A percentile compares a stretch with the other conserved stretches of the same genome.
Evolutionary conservation across 768 basidiomycete genomes (phyloP).

Genomic region (Roridomyces roridus): DNA sequence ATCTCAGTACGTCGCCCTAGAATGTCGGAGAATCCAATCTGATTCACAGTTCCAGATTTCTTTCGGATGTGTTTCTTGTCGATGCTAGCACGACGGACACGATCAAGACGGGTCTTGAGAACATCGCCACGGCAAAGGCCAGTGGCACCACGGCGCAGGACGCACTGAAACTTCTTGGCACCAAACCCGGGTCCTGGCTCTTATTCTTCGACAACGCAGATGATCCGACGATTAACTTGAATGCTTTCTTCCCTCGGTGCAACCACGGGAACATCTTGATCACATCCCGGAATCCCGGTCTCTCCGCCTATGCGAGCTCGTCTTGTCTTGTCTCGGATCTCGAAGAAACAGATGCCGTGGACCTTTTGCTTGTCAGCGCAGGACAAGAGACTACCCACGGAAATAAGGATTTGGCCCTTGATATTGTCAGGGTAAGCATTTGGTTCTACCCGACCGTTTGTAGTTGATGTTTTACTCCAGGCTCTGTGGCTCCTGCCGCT

Average conservation of each 20-base stretch:
- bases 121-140: background rate
- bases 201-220: too few relatives aligned
- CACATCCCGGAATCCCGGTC: constrained; percentile 9
- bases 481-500: constrained; percentile 1
- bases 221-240: constrained; percentile 4
- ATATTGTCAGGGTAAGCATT: constrained; percentile 21
- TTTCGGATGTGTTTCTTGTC: constrained; percentile 2
- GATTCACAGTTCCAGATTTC: background rate
- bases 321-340: background rate
- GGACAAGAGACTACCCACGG: background rate
- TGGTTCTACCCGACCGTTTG: too few relatives aligned
- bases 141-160: background rate
- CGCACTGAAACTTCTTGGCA: background rate
- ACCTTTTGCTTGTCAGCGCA: background rate
- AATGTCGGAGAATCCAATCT: background rate
- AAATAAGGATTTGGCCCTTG: background rate
- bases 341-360: constrained; percentile 1
- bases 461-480: background rate
- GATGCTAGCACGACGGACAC: constrained; percentile 4
- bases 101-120: constrained; percentile 6
- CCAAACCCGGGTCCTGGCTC: background rate
- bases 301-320: background rate
- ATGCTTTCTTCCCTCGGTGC: constrained; percentile 7
- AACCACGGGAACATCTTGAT: constrained; percentile 16
- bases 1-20: background rate